Conservation (phyloP, 208 protist species). For the Acanthamoeba castellanii region DNA sequence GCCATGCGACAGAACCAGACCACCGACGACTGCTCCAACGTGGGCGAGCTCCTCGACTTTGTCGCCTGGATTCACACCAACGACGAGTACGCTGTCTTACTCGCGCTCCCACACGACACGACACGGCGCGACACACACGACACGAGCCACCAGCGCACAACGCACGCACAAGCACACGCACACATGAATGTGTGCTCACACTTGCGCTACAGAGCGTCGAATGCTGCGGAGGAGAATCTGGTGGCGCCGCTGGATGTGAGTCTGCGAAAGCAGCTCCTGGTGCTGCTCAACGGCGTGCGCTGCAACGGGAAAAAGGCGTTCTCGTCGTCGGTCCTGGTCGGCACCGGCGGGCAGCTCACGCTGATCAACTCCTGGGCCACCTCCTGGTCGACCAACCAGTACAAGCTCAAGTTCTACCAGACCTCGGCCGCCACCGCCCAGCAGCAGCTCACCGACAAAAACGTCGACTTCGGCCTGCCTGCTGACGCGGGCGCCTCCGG, state of each 20-base stretch:
- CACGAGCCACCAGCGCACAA: background rate
- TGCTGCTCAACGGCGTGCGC: background rate
- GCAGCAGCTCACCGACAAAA: background rate
- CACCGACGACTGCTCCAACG: background rate
- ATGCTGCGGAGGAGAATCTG: background rate
- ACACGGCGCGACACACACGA: background rate
- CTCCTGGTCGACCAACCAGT: background rate
- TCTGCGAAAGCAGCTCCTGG: background rate
- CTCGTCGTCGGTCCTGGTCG: background rate
- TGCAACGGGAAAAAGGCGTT: background rate
- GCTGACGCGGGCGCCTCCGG: background rate
- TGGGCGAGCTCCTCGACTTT: conserved; percentile 6
- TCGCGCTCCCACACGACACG: too few species aligned
- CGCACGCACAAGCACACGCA: too few species aligned
- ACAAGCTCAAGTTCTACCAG: background rate
- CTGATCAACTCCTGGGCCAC: background rate
- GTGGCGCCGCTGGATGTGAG: background rate
- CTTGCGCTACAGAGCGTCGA: background rate
- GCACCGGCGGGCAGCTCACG: background rate
- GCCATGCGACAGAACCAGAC: background rate
- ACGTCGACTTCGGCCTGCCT: background rate
- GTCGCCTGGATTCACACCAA: conserved; percentile 22
- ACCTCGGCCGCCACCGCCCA: background rate
- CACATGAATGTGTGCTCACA: too few species aligned
- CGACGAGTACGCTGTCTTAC: background rate